Percentiles rank a stretch among this genome's conserved stretches.
Evolutionary conservation across 345 rosid genomes (phyloP).

Genomic region (Mercurialis annua): DNA sequence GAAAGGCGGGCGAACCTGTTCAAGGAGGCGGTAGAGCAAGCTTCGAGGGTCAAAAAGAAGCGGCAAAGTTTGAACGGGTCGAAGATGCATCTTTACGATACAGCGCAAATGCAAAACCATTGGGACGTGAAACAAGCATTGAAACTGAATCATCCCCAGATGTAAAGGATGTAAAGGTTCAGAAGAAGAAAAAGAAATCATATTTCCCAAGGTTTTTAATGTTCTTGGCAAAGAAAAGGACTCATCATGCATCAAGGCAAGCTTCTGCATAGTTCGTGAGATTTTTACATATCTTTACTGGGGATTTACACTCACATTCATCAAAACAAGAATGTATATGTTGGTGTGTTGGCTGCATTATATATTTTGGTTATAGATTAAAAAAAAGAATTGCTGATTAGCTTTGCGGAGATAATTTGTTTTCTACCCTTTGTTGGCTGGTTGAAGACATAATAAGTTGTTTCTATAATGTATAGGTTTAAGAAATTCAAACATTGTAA

Average conservation of each 20-base stretch:
- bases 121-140: constrained; percentile 20
- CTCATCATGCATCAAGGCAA: constrained; percentile 41
- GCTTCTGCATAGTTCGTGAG: constrained; percentile 10
- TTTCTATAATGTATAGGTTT: constrained; percentile 16
- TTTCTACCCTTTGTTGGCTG: neutral
- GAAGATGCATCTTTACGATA: constrained; percentile 14
- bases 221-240: constrained; percentile 59
- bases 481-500: constrained; percentile 9
- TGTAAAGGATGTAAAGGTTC: constrained; percentile 30
- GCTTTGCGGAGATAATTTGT: constrained; percentile 17
- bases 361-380: constrained; percentile 11
- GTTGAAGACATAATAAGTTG: constrained; percentile 13
- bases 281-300: constrained; percentile 14
- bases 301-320: constrained; percentile 8
- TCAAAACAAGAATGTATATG: constrained; percentile 32
- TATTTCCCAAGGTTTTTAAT: constrained; percentile 67
- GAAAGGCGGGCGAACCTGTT: constrained; percentile 49
- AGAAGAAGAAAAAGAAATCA: constrained; percentile 73
- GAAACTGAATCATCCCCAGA: constrained; percentile 37
- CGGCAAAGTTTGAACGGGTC: constrained; percentile 17
- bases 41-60: constrained; percentile 39
- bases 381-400: constrained; percentile 6
- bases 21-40: constrained; percentile 33
- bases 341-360: constrained; percentile 19
- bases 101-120: constrained; percentile 31